phyloP scores from a whole-genome alignment of 805 yeast genomes.

The Komagataella kurtzmanii region DNA sequence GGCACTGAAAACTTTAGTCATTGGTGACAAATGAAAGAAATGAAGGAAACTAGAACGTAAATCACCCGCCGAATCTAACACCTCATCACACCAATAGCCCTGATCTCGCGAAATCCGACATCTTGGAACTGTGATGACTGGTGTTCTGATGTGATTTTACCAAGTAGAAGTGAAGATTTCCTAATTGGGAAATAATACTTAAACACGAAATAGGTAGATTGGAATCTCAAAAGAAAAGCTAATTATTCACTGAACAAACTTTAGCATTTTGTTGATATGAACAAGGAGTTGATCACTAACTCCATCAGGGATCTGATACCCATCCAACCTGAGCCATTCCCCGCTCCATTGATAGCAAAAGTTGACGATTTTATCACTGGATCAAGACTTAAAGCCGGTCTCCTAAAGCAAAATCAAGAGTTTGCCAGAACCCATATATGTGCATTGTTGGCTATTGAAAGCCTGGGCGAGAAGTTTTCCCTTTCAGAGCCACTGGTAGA shows the following conservation, averaged over 20 bases:
- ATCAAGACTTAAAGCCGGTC: slow-evolving; percentile 29
- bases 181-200: neutral
- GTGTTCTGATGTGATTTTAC: neutral
- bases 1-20: slow-evolving; percentile 29
- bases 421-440: slow-evolving; percentile 57
- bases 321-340: slow-evolving; percentile 27
- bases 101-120: neutral
- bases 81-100: neutral
- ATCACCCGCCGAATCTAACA: neutral
- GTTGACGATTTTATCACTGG: slow-evolving; percentile 36
- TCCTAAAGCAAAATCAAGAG: slow-evolving; percentile 39
- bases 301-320: slow-evolving; percentile 39
- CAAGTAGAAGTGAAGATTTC: neutral
- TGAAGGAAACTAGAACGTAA: neutral
- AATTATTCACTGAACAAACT: neutral
- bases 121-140: neutral
- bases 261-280: slow-evolving; percentile 8
- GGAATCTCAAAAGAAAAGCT: neutral
- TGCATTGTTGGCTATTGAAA: slow-evolving; percentile 46
- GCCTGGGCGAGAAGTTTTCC: slow-evolving; percentile 25
- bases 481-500: slow-evolving; percentile 35
- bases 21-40: slow-evolving; percentile 2
- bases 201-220: neutral
- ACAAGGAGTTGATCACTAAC: slow-evolving; percentile 15
- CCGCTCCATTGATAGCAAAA: slow-evolving; percentile 24